A percentile compares a stretch with the other conserved stretches of the same genome.
Evolutionary conservation across 225 moss, liverwort and hornwort species (phyloP).

Genomic region (Bryum argenteum): DNA sequence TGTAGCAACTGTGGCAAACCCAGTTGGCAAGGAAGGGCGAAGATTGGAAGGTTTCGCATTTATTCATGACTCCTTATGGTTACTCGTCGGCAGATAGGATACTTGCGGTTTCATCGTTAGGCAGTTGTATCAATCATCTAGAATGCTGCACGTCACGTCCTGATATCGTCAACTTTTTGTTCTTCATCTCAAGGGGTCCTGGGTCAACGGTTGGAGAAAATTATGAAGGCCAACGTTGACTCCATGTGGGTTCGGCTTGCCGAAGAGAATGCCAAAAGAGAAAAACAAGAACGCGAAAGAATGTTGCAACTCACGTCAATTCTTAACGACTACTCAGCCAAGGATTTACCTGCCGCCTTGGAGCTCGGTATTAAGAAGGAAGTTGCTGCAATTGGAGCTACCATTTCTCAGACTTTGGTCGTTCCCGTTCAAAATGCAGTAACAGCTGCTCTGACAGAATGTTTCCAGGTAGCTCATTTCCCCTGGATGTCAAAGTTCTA

Average conservation of each 20-base stretch:
- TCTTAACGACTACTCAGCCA: slow-evolving; percentile 45
- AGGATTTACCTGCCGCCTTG: slow-evolving; percentile 50
- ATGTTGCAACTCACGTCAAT: slow-evolving; percentile 67
- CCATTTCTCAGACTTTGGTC: slow-evolving; percentile 48
- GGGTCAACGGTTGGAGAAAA: slow-evolving; percentile 79
- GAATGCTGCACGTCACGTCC: slow-evolving; percentile 16
- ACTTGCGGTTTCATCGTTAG: not conserved
- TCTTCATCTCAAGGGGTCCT: slow-evolving; percentile 46
- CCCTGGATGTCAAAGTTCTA: slow-evolving; percentile 9
- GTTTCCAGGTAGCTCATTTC: slow-evolving; percentile 46
- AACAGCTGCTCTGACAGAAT: slow-evolving; percentile 41
- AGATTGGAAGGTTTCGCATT: slow-evolving; percentile 65
- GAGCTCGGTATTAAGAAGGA: slow-evolving; percentile 60
- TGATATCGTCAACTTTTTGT: slow-evolving; percentile 24
- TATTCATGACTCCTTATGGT: slow-evolving; percentile 15
- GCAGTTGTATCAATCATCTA: not conserved
- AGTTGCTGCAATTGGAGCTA: slow-evolving; percentile 51
- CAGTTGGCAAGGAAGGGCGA: slow-evolving; percentile 83
- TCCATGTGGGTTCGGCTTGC: slow-evolving; percentile 87
- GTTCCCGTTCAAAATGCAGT: slow-evolving; percentile 58
- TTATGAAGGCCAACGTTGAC: slow-evolving; percentile 79
- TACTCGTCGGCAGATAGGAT: slow-evolving; percentile 16
- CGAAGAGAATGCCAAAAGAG: slow-evolving; percentile 85
- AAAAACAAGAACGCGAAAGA: slow-evolving; percentile 78
- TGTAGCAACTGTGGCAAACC: slow-evolving; percentile 73